phyloP scores from a whole-genome alignment of 306 rosid species.

The Geum urbanum region DNA sequence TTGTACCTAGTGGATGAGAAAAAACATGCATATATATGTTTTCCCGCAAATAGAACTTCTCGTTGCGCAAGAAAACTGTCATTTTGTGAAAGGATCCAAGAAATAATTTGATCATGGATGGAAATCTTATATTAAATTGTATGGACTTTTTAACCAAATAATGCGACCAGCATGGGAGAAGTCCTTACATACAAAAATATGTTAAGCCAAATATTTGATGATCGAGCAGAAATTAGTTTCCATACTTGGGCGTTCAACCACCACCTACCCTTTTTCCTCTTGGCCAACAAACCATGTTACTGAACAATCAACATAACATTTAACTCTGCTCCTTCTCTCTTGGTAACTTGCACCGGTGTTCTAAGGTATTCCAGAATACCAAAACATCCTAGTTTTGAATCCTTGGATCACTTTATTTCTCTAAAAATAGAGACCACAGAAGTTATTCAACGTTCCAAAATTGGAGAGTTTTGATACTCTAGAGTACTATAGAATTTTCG shows the following conservation, averaged over 20 bases:
- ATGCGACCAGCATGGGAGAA: not conserved
- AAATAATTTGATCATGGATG: not conserved
- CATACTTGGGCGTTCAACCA: conserved; percentile 71
- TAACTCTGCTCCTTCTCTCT: conserved; percentile 25
- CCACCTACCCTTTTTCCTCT: conserved; percentile 66
- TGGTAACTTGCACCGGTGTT: conserved; percentile 24
- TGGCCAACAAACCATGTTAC: conserved; percentile 70
- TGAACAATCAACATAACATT: conserved; percentile 62
- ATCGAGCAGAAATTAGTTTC: conserved; percentile 12
- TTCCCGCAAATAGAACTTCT: conserved; percentile 24
- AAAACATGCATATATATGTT: not conserved
- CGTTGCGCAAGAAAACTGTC: conserved; percentile 36
- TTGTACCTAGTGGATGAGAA: conserved; percentile 33
- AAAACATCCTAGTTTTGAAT: too few relatives aligned
- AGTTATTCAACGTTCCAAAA: too few relatives aligned
- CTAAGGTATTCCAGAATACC: too few relatives aligned
- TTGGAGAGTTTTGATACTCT: too few relatives aligned
- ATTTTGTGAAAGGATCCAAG: conserved; percentile 1
- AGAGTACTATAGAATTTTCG: too few relatives aligned
- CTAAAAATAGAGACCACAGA: too few relatives aligned
- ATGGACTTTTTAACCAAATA: not conserved
- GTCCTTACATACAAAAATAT: not conserved
- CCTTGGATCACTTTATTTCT: too few relatives aligned
- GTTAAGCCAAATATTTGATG: not conserved
- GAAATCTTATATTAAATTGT: too few relatives aligned